Conservation (phyloP, 495 filamentous ascomycete genomes). For the Penicillium longicatenatum region DNA sequence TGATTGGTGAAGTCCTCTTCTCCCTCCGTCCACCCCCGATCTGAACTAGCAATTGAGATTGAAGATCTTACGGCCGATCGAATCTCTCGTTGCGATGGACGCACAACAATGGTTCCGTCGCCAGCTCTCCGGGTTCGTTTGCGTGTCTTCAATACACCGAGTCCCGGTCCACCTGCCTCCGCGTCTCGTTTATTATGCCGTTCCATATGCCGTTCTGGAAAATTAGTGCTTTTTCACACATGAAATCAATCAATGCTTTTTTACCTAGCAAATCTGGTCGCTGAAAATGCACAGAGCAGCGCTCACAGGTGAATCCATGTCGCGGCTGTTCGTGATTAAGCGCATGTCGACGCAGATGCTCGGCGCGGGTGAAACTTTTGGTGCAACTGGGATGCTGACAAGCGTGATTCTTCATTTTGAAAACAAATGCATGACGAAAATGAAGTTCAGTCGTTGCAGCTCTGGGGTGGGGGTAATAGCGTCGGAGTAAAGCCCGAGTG, state of each 20-base stretch:
- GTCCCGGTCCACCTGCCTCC: constrained; percentile 59
- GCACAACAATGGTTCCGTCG: constrained; percentile 56
- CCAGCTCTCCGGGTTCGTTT: constrained; percentile 60
- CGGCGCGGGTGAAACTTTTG: constrained; percentile 59
- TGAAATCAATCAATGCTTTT: constrained; percentile 5
- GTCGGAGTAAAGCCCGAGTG: constrained; percentile 15
- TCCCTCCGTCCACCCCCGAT: constrained; percentile 20
- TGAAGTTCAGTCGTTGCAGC: neutral
- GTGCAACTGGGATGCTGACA: constrained; percentile 50
- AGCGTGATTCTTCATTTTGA: constrained; percentile 39
- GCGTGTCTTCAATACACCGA: constrained; percentile 59
- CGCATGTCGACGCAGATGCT: constrained; percentile 60
- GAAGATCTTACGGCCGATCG: constrained; percentile 13
- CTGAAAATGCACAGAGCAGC: constrained; percentile 60
- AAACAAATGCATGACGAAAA: neutral
- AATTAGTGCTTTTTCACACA: neutral
- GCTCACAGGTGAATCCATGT: constrained; percentile 55
- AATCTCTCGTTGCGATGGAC: constrained; percentile 31
- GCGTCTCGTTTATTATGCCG: constrained; percentile 62
- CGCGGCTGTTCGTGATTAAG: constrained; percentile 53
- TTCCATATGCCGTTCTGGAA: constrained; percentile 58
- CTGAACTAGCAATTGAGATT: constrained; percentile 18
- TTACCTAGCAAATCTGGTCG: constrained; percentile 57
- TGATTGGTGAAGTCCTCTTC: constrained; percentile 20
- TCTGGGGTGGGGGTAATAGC: constrained; percentile 6